phyloP scores from a whole-genome alignment of 192 early-diverging fungal species.

The Geranomyces variabilis region DNA sequence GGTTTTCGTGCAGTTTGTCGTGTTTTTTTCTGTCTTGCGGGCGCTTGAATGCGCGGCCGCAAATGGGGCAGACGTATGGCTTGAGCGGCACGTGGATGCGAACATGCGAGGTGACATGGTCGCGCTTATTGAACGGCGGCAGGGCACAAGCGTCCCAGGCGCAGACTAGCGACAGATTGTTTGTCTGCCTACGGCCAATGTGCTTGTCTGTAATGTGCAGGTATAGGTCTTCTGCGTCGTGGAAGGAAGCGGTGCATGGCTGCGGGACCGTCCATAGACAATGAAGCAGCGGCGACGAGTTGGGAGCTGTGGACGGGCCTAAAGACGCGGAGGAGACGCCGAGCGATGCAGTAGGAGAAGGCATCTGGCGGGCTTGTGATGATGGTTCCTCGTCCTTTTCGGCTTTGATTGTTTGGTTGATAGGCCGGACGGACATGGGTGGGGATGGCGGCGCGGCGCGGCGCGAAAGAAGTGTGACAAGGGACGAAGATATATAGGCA shows the following conservation, averaged over 20 bases:
- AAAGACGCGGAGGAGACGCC: too few species aligned
- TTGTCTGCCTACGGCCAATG: conserved; percentile 85
- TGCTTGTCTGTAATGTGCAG: conserved; percentile 85
- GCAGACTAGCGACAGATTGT: conserved; percentile 87
- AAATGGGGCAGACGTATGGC: conserved; percentile 78
- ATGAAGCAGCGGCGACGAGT: background rate
- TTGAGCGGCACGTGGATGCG: conserved; percentile 91
- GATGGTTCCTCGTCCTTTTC: too few species aligned
- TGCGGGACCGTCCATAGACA: conserved; percentile 13
- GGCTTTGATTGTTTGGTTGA: too few species aligned
- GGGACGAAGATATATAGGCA: too few species aligned
- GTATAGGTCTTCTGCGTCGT: conserved; percentile 84
- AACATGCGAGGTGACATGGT: conserved; percentile 97
- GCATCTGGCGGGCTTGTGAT: too few species aligned
- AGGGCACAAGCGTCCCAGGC: conserved; percentile 83
- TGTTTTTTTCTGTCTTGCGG: conserved; percentile 95
- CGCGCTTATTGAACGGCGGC: conserved; percentile 74
- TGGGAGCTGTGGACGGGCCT: too few species aligned
- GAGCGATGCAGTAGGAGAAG: too few species aligned
- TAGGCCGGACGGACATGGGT: too few species aligned
- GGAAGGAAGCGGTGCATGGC: conserved; percentile 50
- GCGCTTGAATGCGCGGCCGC: conserved; percentile 84
- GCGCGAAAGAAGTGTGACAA: too few species aligned
- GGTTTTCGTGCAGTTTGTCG: conserved; percentile 58
- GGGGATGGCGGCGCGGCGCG: too few species aligned